Conservation (phyloP, 148 eudicot species). For the Nepenthes mirabilis region DNA sequence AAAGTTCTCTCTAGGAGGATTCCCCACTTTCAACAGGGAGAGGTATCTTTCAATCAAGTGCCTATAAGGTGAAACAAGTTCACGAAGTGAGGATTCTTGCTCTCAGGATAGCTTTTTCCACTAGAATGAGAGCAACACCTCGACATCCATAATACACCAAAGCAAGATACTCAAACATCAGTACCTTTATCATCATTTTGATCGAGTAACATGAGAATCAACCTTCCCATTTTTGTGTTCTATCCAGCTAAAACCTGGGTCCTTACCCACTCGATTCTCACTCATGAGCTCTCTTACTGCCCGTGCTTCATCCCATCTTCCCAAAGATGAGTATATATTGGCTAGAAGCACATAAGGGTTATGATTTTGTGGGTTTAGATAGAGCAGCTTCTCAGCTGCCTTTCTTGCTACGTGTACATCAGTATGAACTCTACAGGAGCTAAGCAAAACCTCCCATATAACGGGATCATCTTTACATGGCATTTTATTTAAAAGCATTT, state of each 20-base stretch:
- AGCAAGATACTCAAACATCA: too few species aligned
- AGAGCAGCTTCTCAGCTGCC: constrained; percentile 54
- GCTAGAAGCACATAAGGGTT: constrained; percentile 61
- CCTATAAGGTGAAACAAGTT: too few species aligned
- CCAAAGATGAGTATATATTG: constrained; percentile 55
- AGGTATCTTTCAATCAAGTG: too few species aligned
- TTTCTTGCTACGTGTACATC: constrained; percentile 48
- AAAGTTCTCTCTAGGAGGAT: too few species aligned
- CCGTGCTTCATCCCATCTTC: constrained; percentile 62
- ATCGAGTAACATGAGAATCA: too few species aligned
- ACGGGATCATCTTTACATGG: constrained; percentile 47
- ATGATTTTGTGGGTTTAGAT: constrained; percentile 40
- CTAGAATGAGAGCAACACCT: too few species aligned
- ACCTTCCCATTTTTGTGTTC: constrained; percentile 1
- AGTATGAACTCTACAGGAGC: constrained; percentile 56
- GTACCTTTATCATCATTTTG: too few species aligned
- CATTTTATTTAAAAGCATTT: constrained; percentile 35
- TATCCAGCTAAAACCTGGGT: constrained; percentile 58
- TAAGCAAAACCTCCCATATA: constrained; percentile 76
- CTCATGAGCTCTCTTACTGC: constrained; percentile 44
- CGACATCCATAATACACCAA: too few species aligned
- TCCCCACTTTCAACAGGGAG: too few species aligned
- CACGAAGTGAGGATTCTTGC: too few species aligned
- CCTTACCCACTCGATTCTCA: constrained; percentile 29
- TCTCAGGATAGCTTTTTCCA: too few species aligned